A percentile compares a stretch with the other conserved stretches of the same genome.
These are phyloP conservation scores for Candida mesenterica DNA, from an alignment of 1,139 yeast species.

Conservation along the genomic window DNA sequence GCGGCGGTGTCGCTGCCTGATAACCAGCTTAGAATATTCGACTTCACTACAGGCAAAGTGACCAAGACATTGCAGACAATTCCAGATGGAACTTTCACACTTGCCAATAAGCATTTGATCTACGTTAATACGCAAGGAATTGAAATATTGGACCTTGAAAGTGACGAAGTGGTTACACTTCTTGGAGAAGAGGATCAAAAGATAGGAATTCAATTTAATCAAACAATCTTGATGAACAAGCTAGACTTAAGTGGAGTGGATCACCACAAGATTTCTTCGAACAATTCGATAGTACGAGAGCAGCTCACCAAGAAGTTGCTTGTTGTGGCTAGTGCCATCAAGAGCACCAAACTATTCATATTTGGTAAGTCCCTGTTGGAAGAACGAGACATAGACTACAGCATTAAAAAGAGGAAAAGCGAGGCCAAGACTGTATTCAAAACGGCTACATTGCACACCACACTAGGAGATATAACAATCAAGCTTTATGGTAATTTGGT, in stretches of 20 bases:
- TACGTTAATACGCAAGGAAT: constrained; percentile 36
- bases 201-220: constrained; percentile 21
- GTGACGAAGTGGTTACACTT: constrained; percentile 17
- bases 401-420: constrained; percentile 8
- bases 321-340: constrained; percentile 29
- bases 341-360: constrained; percentile 2
- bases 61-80: constrained; percentile 17
- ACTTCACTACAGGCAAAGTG: constrained; percentile 34
- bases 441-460: constrained; percentile 39
- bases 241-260: constrained; percentile 18
- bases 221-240: constrained; percentile 15
- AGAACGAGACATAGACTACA: neutral
- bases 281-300: constrained; percentile 34
- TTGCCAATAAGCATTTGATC: constrained; percentile 36
- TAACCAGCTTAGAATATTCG: constrained; percentile 36
- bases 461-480: constrained; percentile 45
- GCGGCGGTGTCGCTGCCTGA: constrained; percentile 15
- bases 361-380: constrained; percentile 4
- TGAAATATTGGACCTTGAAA: constrained; percentile 28
- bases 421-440: constrained; percentile 1
- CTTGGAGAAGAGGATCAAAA: constrained; percentile 32
- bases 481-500: constrained; percentile 34
- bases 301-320: constrained; percentile 31
- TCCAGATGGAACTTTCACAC: constrained; percentile 9
- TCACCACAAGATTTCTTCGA: constrained; percentile 35